Base-by-base conservation (phyloP, 2,329 filamentous ascomycete genomes). In the Ophiostoma perfectum region DNA sequence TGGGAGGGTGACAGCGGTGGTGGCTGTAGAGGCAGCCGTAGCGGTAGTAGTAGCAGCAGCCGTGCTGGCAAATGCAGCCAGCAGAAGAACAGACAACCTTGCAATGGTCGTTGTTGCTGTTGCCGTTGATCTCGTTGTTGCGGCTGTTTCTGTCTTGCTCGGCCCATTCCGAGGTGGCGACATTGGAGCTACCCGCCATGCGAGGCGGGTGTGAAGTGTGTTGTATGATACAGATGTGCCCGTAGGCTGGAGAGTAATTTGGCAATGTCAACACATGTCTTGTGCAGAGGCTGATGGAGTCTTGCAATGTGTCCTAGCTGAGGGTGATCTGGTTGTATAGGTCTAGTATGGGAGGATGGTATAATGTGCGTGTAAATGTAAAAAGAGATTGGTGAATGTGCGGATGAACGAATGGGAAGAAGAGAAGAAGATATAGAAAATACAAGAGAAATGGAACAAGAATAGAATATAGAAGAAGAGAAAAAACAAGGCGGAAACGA, bases 51-150 rank as follows among this genome's bases (percentile, higher is more conserved):
- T 12, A 3, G 38, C 14, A 2, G 60, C 4, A 36, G 60, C 16
- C 11, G 39, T 16, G 7, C 39, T 9, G 39, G 36, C 16, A 44
- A 44, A 18, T 16, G 12, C 55, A 11, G 39, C 16, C 60, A 63
- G 60, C 6, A 42, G 12, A 11, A 58, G 39, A 4, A 60, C 5
- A 38, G 27, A 38, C 27, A 9, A 0, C 18, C 5, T 55, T 7
- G 5, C 9, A 12, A 8, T 45, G 8, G 47, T 2, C 6, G 68
- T 73, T 70, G 78, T 76, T 77, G 75, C 75, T 70, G 45, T 4
- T 18, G 68, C 73, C 70, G 78, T 76, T 77, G 74, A 75, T 70
- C 70, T 73, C 70, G 78, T 78, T 81, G 82, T 82, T 75, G 55
- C 55, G 14, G 27, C 67, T 45, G 38, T 39, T 18, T 5, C 8